These are phyloP conservation scores for Acanthamoeba royreba DNA, from an alignment of 208 protist genomes.

Conservation along the genomic window DNA sequence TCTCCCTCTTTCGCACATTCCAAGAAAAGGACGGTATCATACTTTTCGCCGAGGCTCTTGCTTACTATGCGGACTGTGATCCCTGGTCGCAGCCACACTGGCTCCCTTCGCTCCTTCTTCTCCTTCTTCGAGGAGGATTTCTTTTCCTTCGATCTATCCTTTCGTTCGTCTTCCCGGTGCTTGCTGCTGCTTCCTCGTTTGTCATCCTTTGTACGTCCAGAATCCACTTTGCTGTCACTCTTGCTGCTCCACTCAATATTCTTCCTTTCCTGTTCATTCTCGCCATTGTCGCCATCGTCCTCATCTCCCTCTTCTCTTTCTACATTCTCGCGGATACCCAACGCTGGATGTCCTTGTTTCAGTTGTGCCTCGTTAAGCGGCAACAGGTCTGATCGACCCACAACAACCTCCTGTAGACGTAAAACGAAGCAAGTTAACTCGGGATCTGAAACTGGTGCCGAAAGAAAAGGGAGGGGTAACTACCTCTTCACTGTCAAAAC, in stretches of 20 bases:
- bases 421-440: neutral
- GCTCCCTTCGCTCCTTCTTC: neutral
- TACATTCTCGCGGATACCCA: neutral
- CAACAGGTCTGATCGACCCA: neutral
- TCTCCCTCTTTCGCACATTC: too few relatives aligned
- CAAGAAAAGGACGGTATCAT: neutral
- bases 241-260: too few relatives aligned
- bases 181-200: neutral
- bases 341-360: neutral
- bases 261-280: neutral
- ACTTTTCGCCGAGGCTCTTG: slow-evolving; percentile 16
- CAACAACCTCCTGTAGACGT: neutral
- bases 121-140: neutral
- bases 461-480: neutral
- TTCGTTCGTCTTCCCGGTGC: neutral
- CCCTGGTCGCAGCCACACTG: neutral
- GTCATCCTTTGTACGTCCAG: too few relatives aligned
- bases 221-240: too few relatives aligned
- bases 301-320: neutral
- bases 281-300: neutral
- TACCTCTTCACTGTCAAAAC: neutral
- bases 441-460: too few relatives aligned
- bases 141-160: neutral
- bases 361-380: neutral
- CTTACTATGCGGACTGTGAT: neutral